Conservation (phyloP, 192 early-diverging fungal species). For the Coemansia sp. region DNA sequence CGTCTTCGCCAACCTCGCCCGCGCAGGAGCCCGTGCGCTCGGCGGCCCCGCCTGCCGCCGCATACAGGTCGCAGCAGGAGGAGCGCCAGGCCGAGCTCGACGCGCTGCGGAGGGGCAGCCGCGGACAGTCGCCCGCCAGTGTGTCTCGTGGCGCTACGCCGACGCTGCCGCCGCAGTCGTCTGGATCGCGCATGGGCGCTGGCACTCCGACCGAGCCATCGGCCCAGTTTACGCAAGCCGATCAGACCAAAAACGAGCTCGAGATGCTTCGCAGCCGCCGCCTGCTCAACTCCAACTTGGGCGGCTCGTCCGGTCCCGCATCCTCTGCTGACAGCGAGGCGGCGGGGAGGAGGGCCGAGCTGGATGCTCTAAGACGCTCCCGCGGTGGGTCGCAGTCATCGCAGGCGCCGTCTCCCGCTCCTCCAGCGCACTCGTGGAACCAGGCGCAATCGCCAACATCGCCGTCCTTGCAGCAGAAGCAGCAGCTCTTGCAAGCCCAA, state of each 20-base stretch:
- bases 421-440: slow-evolving; percentile 37
- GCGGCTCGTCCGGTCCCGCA: slow-evolving; percentile 16
- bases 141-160: slow-evolving; percentile 18
- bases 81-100: slow-evolving; percentile 57
- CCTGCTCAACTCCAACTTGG: slow-evolving; percentile 34
- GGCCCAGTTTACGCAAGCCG: slow-evolving; percentile 40
- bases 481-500: slow-evolving; percentile 14
- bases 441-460: background rate
- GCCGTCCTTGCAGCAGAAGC: slow-evolving; percentile 16
- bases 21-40: background rate
- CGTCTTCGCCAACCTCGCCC: background rate
- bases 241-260: slow-evolving; percentile 55
- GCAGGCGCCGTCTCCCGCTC: slow-evolving; percentile 19
- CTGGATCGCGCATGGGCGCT: slow-evolving; percentile 22
- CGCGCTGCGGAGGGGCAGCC: slow-evolving; percentile 49
- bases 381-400: slow-evolving; percentile 37
- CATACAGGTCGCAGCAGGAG: slow-evolving; percentile 41
- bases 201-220: slow-evolving; percentile 37
- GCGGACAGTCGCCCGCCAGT: slow-evolving; percentile 31
- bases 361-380: slow-evolving; percentile 39
- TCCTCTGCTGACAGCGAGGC: slow-evolving; percentile 1
- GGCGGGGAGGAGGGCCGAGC: slow-evolving; percentile 44
- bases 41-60: slow-evolving; percentile 7
- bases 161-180: slow-evolving; percentile 8
- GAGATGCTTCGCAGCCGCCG: slow-evolving; percentile 56